Evolutionary conservation across 495 filamentous ascomycete genomes (phyloP).

Genomic region (Aspergillus avenaceus): DNA sequence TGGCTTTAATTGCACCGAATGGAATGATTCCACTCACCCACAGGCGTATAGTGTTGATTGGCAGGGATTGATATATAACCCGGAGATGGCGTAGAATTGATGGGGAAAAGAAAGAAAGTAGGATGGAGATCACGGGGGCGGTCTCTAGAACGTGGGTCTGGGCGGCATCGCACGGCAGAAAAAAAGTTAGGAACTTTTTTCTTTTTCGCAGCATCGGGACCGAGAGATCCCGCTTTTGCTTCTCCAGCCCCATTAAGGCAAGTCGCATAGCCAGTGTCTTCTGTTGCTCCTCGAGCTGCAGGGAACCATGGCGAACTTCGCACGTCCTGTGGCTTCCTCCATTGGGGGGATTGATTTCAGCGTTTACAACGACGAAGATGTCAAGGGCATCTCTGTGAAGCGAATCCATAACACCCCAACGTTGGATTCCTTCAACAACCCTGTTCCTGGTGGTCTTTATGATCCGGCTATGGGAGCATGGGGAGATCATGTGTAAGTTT

Average conservation of each 20-base stretch:
- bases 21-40: conserved; percentile 14
- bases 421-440: conserved; percentile 82
- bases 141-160: conserved; percentile 7
- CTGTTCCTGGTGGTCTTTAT: conserved; percentile 83
- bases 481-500: conserved; percentile 70
- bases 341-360: conserved; percentile 88
- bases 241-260: conserved; percentile 14
- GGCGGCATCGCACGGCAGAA: conserved; percentile 21
- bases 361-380: conserved; percentile 74
- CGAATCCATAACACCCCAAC: conserved; percentile 84
- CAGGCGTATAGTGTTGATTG: background rate
- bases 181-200: conserved; percentile 24
- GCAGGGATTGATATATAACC: too few relatives aligned
- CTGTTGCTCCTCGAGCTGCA: conserved; percentile 43
- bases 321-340: conserved; percentile 79
- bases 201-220: conserved; percentile 17
- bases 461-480: conserved; percentile 91
- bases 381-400: conserved; percentile 85
- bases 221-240: conserved; percentile 16
- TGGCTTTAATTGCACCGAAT: conserved; percentile 20
- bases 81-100: too few relatives aligned
- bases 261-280: conserved; percentile 33
- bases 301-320: conserved; percentile 66
- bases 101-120: background rate
- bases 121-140: conserved; percentile 8